A percentile compares a stretch with the other conserved stretches of the same genome.
phyloP scores from a whole-genome alignment of 148 eudicot species.

The Rhododendron mucronatum region DNA sequence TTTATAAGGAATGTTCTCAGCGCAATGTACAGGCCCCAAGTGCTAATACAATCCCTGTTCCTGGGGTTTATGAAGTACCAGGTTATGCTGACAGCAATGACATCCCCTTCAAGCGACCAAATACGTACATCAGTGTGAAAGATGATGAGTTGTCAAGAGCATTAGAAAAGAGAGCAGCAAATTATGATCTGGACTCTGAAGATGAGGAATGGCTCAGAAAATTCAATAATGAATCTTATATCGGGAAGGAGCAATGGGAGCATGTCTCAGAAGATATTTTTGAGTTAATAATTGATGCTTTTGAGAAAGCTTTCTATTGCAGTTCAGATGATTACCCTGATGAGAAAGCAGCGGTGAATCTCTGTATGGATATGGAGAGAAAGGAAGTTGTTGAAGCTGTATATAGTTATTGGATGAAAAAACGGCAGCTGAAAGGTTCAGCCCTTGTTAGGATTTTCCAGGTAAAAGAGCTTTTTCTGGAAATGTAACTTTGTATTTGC shows the following conservation, averaged over 20 bases:
- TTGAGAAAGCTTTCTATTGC: slow-evolving; percentile 64
- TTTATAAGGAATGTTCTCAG: slow-evolving; percentile 67
- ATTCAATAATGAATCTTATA: slow-evolving; percentile 29
- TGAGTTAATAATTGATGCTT: slow-evolving; percentile 76
- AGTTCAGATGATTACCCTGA: slow-evolving; percentile 43
- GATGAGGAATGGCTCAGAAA: slow-evolving; percentile 76
- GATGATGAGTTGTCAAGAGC: slow-evolving; percentile 79
- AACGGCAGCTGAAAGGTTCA: slow-evolving; percentile 49
- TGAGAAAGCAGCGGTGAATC: slow-evolving; percentile 36
- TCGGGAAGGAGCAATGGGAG: slow-evolving; percentile 22
- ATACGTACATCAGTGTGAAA: slow-evolving; percentile 50
- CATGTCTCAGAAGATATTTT: slow-evolving; percentile 52
- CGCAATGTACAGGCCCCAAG: slow-evolving; percentile 41
- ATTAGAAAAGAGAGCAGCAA: slow-evolving; percentile 51
- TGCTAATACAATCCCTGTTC: slow-evolving; percentile 65
- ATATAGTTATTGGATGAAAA: slow-evolving; percentile 56
- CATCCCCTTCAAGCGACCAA: slow-evolving; percentile 47
- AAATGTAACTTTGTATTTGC: neutral
- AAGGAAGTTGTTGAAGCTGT: slow-evolving; percentile 47
- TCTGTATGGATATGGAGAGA: slow-evolving; percentile 42
- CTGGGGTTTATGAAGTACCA: slow-evolving; percentile 59
- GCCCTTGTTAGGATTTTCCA: slow-evolving; percentile 64
- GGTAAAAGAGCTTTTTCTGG: slow-evolving; percentile 34
- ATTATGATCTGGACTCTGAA: slow-evolving; percentile 77
- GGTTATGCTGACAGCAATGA: slow-evolving; percentile 15